Conservation (phyloP, 2,329 filamentous ascomycete species). For the Amphichorda felina region DNA sequence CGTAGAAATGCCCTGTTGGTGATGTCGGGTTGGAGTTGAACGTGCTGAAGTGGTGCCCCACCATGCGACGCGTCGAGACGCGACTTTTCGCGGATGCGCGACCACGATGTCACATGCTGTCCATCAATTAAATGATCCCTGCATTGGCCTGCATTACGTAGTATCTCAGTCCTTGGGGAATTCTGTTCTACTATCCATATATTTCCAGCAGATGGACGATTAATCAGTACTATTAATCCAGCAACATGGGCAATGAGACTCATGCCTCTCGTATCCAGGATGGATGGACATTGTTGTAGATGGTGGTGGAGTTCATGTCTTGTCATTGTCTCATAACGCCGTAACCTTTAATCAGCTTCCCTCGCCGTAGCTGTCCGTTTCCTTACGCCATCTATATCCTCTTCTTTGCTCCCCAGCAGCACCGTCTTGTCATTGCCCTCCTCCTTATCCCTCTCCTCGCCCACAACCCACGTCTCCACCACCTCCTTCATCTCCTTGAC, state of each 20-base stretch:
- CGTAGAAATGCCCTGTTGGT: too few species aligned
- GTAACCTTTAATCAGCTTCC: constrained; percentile 4
- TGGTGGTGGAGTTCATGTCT: too few species aligned
- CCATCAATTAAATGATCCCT: not conserved
- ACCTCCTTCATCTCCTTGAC: constrained; percentile 57
- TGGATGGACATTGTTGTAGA: too few species aligned
- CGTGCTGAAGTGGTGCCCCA: constrained; percentile 6
- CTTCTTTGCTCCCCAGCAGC: constrained; percentile 11
- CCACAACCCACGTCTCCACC: constrained; percentile 59
- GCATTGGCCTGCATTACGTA: too few species aligned
- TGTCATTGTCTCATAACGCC: not conserved
- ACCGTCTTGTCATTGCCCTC: constrained; percentile 11
- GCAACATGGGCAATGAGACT: too few species aligned
- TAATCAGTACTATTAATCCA: too few species aligned
- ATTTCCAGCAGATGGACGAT: too few species aligned
- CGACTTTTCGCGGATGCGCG: constrained; percentile 6
- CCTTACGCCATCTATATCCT: constrained; percentile 10
- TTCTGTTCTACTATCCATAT: too few species aligned
- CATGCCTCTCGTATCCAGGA: too few species aligned
- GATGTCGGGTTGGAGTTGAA: not conserved
- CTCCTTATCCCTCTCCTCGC: constrained; percentile 17
- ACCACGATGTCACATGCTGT: constrained; percentile 9
- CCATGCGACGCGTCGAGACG: constrained; percentile 9
- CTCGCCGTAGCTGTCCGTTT: constrained; percentile 11
- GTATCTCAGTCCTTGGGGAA: too few species aligned